phyloP scores from a whole-genome alignment of 1,284 basidiomycete species.

The Lignosus rhinocerotis region DNA sequence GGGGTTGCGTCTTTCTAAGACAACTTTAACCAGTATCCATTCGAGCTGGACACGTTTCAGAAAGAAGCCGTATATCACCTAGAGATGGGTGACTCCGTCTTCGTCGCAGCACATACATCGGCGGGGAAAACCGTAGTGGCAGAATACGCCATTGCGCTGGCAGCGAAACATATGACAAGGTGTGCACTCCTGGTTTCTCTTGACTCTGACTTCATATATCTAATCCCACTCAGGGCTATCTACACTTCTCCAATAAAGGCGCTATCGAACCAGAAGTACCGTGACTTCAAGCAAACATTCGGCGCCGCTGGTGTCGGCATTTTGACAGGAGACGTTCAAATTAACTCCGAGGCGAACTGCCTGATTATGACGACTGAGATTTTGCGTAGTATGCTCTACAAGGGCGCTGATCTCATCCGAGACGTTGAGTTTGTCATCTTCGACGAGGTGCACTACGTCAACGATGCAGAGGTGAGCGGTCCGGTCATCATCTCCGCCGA shows the following conservation, averaged over 20 bases:
- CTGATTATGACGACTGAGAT: slow-evolving; percentile 99
- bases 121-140: slow-evolving; percentile 99
- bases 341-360: slow-evolving; percentile 97
- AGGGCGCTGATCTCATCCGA: slow-evolving; percentile 96
- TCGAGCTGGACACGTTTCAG: slow-evolving; percentile 89
- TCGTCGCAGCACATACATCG: slow-evolving; percentile 98
- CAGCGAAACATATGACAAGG: slow-evolving; percentile 98
- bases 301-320: slow-evolving; percentile 93
- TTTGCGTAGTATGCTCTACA: slow-evolving; percentile 96
- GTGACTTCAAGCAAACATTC: slow-evolving; percentile 98
- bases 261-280: slow-evolving; percentile 97
- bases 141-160: slow-evolving; percentile 97
- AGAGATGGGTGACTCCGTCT: slow-evolving; percentile 97
- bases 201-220: slow-evolving; percentile 7
- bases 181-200: slow-evolving; percentile 35
- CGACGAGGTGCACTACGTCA: slow-evolving; percentile 99
- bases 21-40: slow-evolving; percentile 66
- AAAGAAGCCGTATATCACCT: slow-evolving; percentile 98
- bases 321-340: slow-evolving; percentile 98
- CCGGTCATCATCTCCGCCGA: slow-evolving; percentile 23
- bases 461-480: slow-evolving; percentile 86
- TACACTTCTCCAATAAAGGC: slow-evolving; percentile 99
- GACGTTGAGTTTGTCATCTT: slow-evolving; percentile 99
- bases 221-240: slow-evolving; percentile 69
- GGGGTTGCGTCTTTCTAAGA: not conserved